Base-by-base conservation (phyloP, 2,329 filamentous ascomycete species). In the Penicillium hesseltinei region DNA sequence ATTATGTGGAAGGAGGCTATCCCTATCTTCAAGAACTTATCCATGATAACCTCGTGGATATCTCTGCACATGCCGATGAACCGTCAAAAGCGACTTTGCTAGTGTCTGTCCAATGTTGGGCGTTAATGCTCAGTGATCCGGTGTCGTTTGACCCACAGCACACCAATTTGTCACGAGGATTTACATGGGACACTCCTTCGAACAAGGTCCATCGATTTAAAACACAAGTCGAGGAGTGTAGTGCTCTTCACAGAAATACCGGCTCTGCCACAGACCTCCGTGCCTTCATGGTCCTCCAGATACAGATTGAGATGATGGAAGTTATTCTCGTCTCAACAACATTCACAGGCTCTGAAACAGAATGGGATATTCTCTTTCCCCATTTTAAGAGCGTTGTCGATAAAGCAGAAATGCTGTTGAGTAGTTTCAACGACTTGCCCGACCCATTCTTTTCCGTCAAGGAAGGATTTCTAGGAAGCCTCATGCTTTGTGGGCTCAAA, bases 401-500 rank as follows among this genome's bases (percentile, higher is more conserved):
- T 15, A 29, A 5, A 35, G 31, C 23, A 4, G 54, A 45, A 27
- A 2, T 7, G 1, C 9, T 56, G 6, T 21, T 56, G 31, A 39
- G 13, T 25, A 25, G 17, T 6, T 56, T 56, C 31, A 31, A 21
- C 11, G n/a, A 47, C 13, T 29, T 51, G 10, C 47, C 40, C 11
- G 47, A 51, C n/a, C 39, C 47, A 10, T 27, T 35, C 2, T 56
- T 56, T 25, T 56, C 47, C 8, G 33, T 31, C 17, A 56, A 56
- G 29, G 47, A 44, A 19, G 54, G 47, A 27, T 44, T 51, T 15
- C 9, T 49, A 13, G 33, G 15, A 4, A 11, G 25, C 19, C 33
- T 56, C 29, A 38, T 51, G 46, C 25, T 51, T 9, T 49, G 52
- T 27, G 54, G 54, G 8, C 11, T 56, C 6, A 51, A 51, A 33